Percentiles rank a stretch among this genome's conserved stretches.
Evolutionary conservation across 1,139 yeast genomes (phyloP).

Genomic region (Hanseniaspora gamundiae): DNA sequence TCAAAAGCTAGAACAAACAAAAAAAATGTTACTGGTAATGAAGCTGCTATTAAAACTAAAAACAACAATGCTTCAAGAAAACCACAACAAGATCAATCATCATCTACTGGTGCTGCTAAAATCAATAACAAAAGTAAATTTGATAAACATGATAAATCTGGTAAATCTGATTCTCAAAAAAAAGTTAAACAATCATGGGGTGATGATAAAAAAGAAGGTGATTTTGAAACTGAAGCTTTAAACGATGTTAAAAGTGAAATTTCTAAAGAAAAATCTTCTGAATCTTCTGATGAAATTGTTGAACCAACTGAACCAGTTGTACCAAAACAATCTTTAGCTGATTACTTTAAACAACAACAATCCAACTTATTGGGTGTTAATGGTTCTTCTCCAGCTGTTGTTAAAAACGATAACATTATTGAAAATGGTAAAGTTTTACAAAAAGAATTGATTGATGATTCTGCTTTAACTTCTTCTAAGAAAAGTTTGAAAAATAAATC

Average conservation of each 20-base stretch:
- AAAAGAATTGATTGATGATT: conserved; percentile 38
- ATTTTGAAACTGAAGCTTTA: conserved; percentile 36
- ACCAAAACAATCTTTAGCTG: conserved; percentile 32
- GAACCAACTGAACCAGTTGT: conserved; percentile 29
- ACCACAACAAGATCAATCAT: conserved; percentile 30
- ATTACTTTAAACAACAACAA: conserved; percentile 29
- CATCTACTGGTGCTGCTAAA: conserved; percentile 40
- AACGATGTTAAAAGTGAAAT: conserved; percentile 31
- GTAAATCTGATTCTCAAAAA: conserved; percentile 76
- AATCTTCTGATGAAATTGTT: conserved; percentile 33
- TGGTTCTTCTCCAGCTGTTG: no score
- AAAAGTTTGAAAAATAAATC: conserved; percentile 51
- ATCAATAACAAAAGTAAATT: conserved; percentile 43
- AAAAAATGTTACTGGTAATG: conserved; percentile 70
- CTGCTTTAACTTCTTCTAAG: conserved; percentile 30
- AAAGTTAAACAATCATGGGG: conserved; percentile 82
- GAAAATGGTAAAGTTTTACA: conserved; percentile 47
- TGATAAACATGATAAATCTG: conserved; percentile 80
- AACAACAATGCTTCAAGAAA: conserved; percentile 55
- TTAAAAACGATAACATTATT: conserved; percentile 26
- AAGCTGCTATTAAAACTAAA: conserved; percentile 63
- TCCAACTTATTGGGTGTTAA: no score
- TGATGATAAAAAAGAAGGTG: conserved; percentile 46
- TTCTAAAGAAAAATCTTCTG: conserved; percentile 27
- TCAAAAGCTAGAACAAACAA: conserved; percentile 66